Base-by-base conservation (phyloP, 1,284 basidiomycete species). In the Xanthoconium separans region DNA sequence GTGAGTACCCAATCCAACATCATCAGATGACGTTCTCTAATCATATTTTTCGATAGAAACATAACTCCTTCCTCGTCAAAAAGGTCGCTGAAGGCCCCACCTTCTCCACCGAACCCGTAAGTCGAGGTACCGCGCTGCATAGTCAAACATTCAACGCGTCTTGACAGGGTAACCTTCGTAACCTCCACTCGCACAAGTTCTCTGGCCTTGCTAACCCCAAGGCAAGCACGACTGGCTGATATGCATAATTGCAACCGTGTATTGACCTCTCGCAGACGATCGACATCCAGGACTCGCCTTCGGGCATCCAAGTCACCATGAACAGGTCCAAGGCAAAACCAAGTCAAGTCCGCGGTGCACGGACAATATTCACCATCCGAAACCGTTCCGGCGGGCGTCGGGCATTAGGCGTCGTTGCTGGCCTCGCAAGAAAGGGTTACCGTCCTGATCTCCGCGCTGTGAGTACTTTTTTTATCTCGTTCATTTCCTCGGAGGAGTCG, bases 141-240 rank as follows among this genome's bases (percentile, higher is more conserved):
- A 15, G 10, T 54, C 13, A 36, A 16, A 12, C 37, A 15, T 27
- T 20, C 5, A 39, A 63, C 53, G n/a, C 36, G 44, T 50, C 34
- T 49, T 43, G 9, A 30, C 64, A 93, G 89, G 92, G 89, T 62
- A 95, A 95, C 81, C 82, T 94, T 70, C 76, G 80, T 57, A 94
- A 92, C 78, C 66, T 92, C 63, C 89, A 94, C 79, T 94, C 93
- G 30, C 80, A 82, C 80, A 95, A 94, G 73, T 94, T 83, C 80
- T 95, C 93, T 57, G 92, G 92, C 59, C 78, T 95, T 61, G 84
- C 87, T 66, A 93, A 95, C 80, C 60, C 77, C 63, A 93, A 92
- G 85, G 90, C 88, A 57, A 54, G 74, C 58, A 44, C 30, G 22
- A 29, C 27, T 34, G 15, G 15, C 42, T 18, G 24, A 42, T 44